A percentile compares a stretch with the other conserved stretches of the same genome.
These are phyloP conservation scores for Fusarium keratoplasticum DNA, from an alignment of 2,329 filamentous ascomycete genomes.

Conservation along the genomic window DNA sequence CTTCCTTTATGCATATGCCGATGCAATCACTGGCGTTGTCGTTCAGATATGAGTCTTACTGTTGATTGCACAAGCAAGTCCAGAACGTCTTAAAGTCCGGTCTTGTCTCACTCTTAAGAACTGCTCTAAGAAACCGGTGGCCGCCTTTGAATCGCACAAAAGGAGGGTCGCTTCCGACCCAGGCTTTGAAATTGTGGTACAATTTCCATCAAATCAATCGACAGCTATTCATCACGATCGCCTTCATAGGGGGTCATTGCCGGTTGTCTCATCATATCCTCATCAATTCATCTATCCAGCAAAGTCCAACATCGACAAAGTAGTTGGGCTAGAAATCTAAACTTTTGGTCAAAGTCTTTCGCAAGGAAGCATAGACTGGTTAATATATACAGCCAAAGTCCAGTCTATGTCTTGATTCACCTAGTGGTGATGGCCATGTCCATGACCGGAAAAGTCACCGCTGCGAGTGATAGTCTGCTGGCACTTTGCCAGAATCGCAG, in stretches of 20 bases:
- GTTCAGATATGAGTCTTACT: background rate
- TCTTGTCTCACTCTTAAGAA: constrained; percentile 14
- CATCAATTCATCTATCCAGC: constrained; percentile 18
- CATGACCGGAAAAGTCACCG: constrained; percentile 41
- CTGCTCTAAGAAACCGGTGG: constrained; percentile 1
- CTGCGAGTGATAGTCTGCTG: constrained; percentile 62
- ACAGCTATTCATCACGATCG: constrained; percentile 12
- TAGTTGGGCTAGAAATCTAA: background rate
- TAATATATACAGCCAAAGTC: constrained; percentile 26
- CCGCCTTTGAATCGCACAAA: constrained; percentile 1
- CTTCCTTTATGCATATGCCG: background rate
- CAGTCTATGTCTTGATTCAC: background rate
- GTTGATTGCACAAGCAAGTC: constrained; percentile 12
- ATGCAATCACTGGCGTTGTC: background rate
- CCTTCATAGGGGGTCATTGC: background rate
- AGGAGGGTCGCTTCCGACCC: constrained; percentile 17
- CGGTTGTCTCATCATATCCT: constrained; percentile 5
- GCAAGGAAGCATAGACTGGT: background rate
- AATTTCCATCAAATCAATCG: background rate
- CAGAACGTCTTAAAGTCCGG: constrained; percentile 17
- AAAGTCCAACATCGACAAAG: background rate
- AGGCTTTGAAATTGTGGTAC: constrained; percentile 2
- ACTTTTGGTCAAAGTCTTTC: background rate
- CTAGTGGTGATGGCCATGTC: constrained; percentile 27
- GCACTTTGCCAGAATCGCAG: constrained; percentile 80